Percentiles rank a stretch among this genome's conserved stretches.
These are phyloP conservation scores for Aphanomyces invadans DNA, from an alignment of 352 stramenopile species.

Conservation along the genomic window DNA sequence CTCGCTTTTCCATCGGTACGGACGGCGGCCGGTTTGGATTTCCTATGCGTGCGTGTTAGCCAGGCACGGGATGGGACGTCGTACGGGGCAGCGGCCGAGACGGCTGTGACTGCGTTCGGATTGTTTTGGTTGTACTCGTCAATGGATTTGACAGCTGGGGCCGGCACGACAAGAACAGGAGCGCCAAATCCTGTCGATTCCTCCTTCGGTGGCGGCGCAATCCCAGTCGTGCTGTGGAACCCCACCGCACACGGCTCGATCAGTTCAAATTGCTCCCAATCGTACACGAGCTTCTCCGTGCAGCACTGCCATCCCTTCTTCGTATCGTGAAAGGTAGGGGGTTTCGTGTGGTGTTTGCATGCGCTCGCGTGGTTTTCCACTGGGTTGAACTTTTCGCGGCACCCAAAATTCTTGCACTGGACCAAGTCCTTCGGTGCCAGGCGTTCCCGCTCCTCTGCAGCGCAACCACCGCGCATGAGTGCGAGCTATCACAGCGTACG, in stretches of 20 bases:
- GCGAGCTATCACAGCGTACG: too few species aligned
- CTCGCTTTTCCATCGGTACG: slow-evolving; percentile 83
- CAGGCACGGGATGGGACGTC: background rate
- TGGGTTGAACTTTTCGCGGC: slow-evolving; percentile 70
- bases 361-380: slow-evolving; percentile 65
- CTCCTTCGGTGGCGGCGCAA: slow-evolving; percentile 32
- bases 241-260: slow-evolving; percentile 65
- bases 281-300: slow-evolving; percentile 87
- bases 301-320: slow-evolving; percentile 90
- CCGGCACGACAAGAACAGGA: slow-evolving; percentile 66
- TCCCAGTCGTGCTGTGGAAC: slow-evolving; percentile 48
- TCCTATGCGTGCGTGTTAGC: background rate
- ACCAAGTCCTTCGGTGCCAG: slow-evolving; percentile 37
- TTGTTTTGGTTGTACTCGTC: slow-evolving; percentile 90
- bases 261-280: slow-evolving; percentile 93
- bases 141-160: slow-evolving; percentile 81
- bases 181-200: slow-evolving; percentile 67
- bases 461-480: background rate
- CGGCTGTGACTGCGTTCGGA: slow-evolving; percentile 78
- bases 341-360: slow-evolving; percentile 68
- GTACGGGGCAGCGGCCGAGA: slow-evolving; percentile 56
- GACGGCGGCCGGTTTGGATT: slow-evolving; percentile 33
- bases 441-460: slow-evolving; percentile 24
- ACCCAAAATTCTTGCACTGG: slow-evolving; percentile 85
- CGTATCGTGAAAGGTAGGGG: slow-evolving; percentile 84